Evolutionary conservation across 768 basidiomycete genomes (phyloP).

Genomic region (Boletus huronensis): DNA sequence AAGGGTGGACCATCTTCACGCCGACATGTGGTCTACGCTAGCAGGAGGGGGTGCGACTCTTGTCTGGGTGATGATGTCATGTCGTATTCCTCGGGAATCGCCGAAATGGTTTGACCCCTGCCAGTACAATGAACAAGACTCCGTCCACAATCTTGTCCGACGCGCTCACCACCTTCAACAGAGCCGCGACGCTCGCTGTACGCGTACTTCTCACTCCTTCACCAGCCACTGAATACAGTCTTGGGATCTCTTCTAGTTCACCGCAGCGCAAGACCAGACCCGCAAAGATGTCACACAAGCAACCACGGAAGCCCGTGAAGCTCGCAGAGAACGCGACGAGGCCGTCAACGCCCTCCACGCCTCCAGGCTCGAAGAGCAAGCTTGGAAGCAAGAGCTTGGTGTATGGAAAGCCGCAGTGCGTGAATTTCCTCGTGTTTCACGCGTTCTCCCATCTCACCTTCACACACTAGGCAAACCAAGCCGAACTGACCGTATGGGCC

Average conservation of each 20-base stretch:
- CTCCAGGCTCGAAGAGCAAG: constrained; percentile 43
- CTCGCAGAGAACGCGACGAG: constrained; percentile 49
- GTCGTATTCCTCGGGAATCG: constrained; percentile 14
- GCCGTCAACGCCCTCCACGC: constrained; percentile 44
- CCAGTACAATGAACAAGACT: constrained; percentile 28
- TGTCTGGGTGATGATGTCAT: constrained; percentile 1
- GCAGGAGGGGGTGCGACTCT: no score
- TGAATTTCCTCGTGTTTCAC: constrained; percentile 13
- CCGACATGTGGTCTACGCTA: neutral
- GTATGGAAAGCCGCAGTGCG: constrained; percentile 49
- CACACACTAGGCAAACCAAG: constrained; percentile 45
- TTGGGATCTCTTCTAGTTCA: constrained; percentile 38
- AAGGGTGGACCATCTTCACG: constrained; percentile 24
- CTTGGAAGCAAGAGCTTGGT: constrained; percentile 44
- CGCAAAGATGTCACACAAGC: constrained; percentile 51
- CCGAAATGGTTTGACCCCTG: constrained; percentile 22
- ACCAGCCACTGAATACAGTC: neutral
- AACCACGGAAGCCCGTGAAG: constrained; percentile 43
- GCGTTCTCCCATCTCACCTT: constrained; percentile 7
- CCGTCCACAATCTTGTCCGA: constrained; percentile 39
- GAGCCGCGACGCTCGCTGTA: constrained; percentile 41
- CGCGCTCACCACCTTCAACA: constrained; percentile 40
- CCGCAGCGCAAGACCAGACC: constrained; percentile 53
- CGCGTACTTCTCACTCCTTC: constrained; percentile 8
- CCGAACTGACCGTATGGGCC: constrained; percentile 52